A percentile compares a stretch with the other conserved stretches of the same genome.
These are phyloP conservation scores for Hortiboletus flavorubellus DNA, from an alignment of 768 basidiomycete species.

Conservation along the genomic window DNA sequence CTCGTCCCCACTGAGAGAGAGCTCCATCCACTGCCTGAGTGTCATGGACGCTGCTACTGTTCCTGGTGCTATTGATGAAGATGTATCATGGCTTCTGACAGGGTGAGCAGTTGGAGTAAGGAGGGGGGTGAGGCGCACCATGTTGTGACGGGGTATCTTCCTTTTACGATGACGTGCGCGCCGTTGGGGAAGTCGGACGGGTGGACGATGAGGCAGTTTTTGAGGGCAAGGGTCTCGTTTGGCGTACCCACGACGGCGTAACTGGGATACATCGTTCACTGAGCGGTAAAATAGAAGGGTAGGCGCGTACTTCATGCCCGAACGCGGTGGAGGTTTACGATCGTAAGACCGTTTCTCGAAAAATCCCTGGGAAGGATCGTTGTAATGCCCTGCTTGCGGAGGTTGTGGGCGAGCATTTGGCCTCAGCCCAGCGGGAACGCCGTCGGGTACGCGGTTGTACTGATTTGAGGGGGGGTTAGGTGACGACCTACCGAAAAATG, in stretches of 20 bases:
- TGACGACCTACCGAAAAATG: slow-evolving; percentile 45
- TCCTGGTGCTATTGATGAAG: slow-evolving; percentile 55
- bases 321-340: slow-evolving; percentile 39
- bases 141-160: slow-evolving; percentile 66
- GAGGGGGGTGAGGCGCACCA: slow-evolving; percentile 46
- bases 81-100: slow-evolving; percentile 62
- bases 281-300: not conserved
- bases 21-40: slow-evolving; percentile 87
- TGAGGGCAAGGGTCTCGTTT: slow-evolving; percentile 65
- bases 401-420: slow-evolving; percentile 34
- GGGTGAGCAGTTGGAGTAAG: slow-evolving; percentile 26
- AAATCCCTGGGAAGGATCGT: slow-evolving; percentile 46
- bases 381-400: slow-evolving; percentile 45
- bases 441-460: slow-evolving; percentile 44
- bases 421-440: slow-evolving; percentile 22
- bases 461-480: slow-evolving; percentile 34
- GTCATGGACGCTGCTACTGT: slow-evolving; percentile 71
- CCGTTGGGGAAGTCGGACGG: slow-evolving; percentile 71
- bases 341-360: slow-evolving; percentile 50
- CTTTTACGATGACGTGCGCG: slow-evolving; percentile 75
- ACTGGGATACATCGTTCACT: slow-evolving; percentile 27
- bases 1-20: slow-evolving; percentile 74
- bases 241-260: slow-evolving; percentile 61
- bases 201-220: slow-evolving; percentile 79
- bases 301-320: slow-evolving; percentile 23